Evolutionary conservation across 2,329 filamentous ascomycete species (phyloP).

Genomic region (Aspergillus amoenus): DNA sequence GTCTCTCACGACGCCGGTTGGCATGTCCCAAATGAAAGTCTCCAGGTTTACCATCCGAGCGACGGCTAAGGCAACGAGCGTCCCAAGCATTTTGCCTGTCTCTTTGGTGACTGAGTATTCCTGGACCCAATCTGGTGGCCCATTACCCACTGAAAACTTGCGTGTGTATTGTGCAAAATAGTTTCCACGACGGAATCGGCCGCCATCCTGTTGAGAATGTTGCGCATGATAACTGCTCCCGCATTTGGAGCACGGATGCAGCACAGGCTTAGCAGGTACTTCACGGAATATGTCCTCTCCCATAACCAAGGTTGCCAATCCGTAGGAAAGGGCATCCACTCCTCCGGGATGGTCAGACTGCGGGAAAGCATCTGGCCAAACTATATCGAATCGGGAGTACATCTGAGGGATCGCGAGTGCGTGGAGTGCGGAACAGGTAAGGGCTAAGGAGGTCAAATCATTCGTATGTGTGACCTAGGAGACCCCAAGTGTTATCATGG

Average conservation of each 20-base stretch:
- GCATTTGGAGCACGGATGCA: constrained; percentile 29
- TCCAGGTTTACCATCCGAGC: constrained; percentile 79
- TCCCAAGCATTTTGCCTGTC: constrained; percentile 85
- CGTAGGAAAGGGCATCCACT: constrained; percentile 81
- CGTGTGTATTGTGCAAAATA: constrained; percentile 76
- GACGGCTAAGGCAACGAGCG: constrained; percentile 74
- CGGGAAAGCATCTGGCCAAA: constrained; percentile 74
- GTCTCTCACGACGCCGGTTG: constrained; percentile 76
- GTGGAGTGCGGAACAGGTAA: constrained; percentile 77
- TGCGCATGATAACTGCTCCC: constrained; percentile 23
- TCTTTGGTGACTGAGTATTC: constrained; percentile 82
- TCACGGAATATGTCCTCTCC: constrained; percentile 63
- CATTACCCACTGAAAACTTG: constrained; percentile 84
- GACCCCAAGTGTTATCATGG: background rate
- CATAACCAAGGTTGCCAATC: constrained; percentile 75
- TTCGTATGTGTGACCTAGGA: constrained; percentile 74
- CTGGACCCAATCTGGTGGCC: constrained; percentile 72
- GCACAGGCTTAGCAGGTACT: constrained; percentile 38
- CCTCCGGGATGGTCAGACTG: constrained; percentile 66
- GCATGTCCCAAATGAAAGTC: constrained; percentile 86
- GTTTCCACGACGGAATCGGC: constrained; percentile 58
- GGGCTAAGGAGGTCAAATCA: constrained; percentile 73
- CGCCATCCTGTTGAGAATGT: background rate
- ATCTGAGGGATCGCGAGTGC: constrained; percentile 73
- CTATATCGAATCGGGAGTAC: constrained; percentile 83